phyloP scores from a whole-genome alignment of 2,329 filamentous ascomycete genomes.

The Nigrospora sphaerica region DNA sequence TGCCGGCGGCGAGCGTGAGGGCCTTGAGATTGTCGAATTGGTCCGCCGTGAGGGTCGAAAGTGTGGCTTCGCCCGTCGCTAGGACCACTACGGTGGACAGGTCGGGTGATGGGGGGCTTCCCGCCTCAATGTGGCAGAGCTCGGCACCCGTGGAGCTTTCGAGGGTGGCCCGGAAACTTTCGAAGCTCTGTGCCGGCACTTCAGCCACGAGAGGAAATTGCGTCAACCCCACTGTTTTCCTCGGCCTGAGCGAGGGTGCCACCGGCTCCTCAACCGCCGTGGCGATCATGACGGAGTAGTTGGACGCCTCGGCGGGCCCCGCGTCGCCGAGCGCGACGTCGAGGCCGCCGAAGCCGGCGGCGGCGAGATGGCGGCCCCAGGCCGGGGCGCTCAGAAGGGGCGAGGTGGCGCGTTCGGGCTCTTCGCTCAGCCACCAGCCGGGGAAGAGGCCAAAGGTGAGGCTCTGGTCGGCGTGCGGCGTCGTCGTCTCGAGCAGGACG shows the following conservation, averaged over 20 bases:
- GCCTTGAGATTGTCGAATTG: neutral
- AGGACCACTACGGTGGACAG: neutral
- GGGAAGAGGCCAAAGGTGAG: constrained; percentile 9
- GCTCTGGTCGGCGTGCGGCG: constrained; percentile 2
- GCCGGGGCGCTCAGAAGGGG: constrained; percentile 14
- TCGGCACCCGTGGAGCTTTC: too few species aligned
- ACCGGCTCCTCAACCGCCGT: neutral
- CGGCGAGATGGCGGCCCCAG: constrained; percentile 12
- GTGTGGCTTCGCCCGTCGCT: neutral
- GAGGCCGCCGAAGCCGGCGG: constrained; percentile 6
- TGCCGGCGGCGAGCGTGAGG: neutral
- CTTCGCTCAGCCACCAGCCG: constrained; percentile 10
- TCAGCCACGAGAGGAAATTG: neutral
- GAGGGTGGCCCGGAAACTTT: too few species aligned
- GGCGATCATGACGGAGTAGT: constrained; percentile 2
- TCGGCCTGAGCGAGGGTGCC: neutral
- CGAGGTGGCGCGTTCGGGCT: constrained; percentile 5
- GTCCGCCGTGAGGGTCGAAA: neutral
- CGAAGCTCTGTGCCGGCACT: too few species aligned
- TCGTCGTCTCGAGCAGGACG: constrained; percentile 11
- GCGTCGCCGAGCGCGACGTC: neutral
- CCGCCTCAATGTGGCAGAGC: too few species aligned
- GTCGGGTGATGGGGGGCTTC: too few species aligned
- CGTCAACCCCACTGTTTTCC: neutral
- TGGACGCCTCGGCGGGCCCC: neutral